phyloP scores from a whole-genome alignment of 2,329 filamentous ascomycete genomes.

The Fusarium xylarioides region DNA sequence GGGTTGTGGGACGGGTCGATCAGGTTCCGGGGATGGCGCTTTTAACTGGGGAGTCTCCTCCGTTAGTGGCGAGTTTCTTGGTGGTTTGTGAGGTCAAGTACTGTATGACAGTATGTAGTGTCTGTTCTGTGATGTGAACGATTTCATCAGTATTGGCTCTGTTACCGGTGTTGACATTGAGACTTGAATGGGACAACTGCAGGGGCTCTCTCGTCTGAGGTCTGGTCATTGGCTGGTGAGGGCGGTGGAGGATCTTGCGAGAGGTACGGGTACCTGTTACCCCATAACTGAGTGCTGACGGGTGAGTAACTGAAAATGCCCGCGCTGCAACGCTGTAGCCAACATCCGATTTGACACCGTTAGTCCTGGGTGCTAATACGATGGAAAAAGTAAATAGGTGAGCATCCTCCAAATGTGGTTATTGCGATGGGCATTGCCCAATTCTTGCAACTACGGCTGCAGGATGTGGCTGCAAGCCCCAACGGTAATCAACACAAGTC shows the following conservation, averaged over 20 bases:
- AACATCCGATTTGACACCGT: conserved; percentile 16
- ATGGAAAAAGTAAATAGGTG: background rate
- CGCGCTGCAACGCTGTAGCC: conserved; percentile 22
- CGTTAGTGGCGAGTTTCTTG: conserved; percentile 10
- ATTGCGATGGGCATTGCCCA: background rate
- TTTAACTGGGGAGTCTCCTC: conserved; percentile 11
- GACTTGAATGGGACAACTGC: background rate
- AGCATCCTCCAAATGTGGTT: background rate
- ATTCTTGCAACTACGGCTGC: background rate
- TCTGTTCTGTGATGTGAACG: conserved; percentile 2
- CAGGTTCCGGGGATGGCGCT: background rate
- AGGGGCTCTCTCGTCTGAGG: conserved; percentile 8
- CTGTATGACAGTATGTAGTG: background rate
- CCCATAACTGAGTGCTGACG: conserved; percentile 17
- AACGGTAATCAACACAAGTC: background rate
- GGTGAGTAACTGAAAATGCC: conserved; percentile 18
- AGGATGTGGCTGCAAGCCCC: background rate
- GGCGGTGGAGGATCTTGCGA: background rate
- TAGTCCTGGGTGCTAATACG: conserved; percentile 5
- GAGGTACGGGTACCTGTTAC: background rate
- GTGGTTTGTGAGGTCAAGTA: conserved; percentile 15
- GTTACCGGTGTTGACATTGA: background rate
- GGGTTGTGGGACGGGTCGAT: conserved; percentile 15
- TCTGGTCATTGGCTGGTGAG: conserved; percentile 9
- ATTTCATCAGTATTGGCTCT: background rate